Base-by-base conservation (phyloP, 192 early-diverging fungal species). In the Backusella macrospora region DNA sequence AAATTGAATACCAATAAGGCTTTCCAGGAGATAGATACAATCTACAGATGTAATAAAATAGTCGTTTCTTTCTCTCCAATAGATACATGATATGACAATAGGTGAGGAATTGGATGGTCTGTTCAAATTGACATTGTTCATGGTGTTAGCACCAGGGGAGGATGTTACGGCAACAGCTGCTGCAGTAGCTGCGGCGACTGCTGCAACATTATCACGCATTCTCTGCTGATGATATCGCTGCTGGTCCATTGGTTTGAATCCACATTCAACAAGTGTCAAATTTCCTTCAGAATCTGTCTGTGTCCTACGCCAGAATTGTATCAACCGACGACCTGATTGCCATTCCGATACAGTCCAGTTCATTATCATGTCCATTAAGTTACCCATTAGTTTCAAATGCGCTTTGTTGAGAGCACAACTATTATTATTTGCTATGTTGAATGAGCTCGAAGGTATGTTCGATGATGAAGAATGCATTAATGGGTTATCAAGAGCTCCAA, bases 21-120 rank as follows among this genome's bases (percentile, higher is more conserved):
- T 84, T 81, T 94, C 92, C 7, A 94, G 76, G 73, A 92, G 72
- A 72, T 91, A 88, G 47, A 94, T 90, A 76, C 89, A 92, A 75
- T 94, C 92, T 16, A 92, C 91, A 16, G 90, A 91, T 21, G 92
- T 94, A 46, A 94, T 87, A 76, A 91, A 92, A 72, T 86, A 94
- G 29, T 92, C 91, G 47, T 89, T 86, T 69, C 81, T 83, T 72
- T 90, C 88, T 48, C 87, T 83, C 90, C 91, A 94, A 80, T 88
- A 94, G 74, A 94, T 92, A 72, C 92, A 94, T 0, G 92, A 94
- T n/a, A 94, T 88, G 3, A 92, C 86, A 49, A 92, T 91, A 67
- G 84, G 65, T 1, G 65, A 42, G 18, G 65, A 7, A 4, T 10
- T 40, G 0, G 34, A 23, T 2, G 37, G 65, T 40, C n/a, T 18